Percentiles rank a stretch among this genome's conserved stretches.
These are phyloP conservation scores for Zygoascus sp. DNA, from an alignment of 1,139 yeast genomes.

Conservation along the genomic window DNA sequence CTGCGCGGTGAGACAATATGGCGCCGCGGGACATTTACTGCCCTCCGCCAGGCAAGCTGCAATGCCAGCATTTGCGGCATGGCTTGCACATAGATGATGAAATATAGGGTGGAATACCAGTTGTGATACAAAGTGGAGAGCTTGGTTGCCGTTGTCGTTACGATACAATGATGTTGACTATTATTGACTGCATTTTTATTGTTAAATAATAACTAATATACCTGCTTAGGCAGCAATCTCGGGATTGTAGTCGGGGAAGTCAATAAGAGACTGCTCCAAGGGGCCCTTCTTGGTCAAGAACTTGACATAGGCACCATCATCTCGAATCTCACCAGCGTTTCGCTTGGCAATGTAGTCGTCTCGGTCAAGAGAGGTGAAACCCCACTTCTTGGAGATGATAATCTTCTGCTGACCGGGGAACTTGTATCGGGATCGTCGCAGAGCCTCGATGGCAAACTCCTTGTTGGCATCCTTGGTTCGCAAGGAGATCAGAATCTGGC, in stretches of 20 bases:
- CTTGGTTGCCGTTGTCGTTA: too few species aligned
- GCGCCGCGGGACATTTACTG: too few species aligned
- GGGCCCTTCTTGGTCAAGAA: constrained; percentile 97
- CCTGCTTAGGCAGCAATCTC: constrained; percentile 29
- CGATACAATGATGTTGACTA: too few species aligned
- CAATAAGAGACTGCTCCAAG: constrained; percentile 83
- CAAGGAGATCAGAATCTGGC: constrained; percentile 96
- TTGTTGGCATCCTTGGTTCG: constrained; percentile 98
- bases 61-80: background rate
- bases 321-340: constrained; percentile 96
- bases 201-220: constrained; percentile 1
- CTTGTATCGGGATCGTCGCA: constrained; percentile 99
- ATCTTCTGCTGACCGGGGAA: constrained; percentile 99
- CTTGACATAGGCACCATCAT: constrained; percentile 99
- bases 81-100: too few species aligned
- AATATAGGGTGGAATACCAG: too few species aligned
- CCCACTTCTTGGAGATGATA: constrained; percentile 99
- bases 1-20: too few species aligned
- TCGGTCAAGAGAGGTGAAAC: constrained; percentile 99
- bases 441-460: constrained; percentile 96
- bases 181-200: background rate
- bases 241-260: constrained; percentile 83
- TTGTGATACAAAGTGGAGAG: too few species aligned
- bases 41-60: too few species aligned
- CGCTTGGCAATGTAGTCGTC: constrained; percentile 92